Evolutionary conservation across 2,329 filamentous ascomycete genomes (phyloP).

Genomic region (Nigrograna mackinnonii): DNA sequence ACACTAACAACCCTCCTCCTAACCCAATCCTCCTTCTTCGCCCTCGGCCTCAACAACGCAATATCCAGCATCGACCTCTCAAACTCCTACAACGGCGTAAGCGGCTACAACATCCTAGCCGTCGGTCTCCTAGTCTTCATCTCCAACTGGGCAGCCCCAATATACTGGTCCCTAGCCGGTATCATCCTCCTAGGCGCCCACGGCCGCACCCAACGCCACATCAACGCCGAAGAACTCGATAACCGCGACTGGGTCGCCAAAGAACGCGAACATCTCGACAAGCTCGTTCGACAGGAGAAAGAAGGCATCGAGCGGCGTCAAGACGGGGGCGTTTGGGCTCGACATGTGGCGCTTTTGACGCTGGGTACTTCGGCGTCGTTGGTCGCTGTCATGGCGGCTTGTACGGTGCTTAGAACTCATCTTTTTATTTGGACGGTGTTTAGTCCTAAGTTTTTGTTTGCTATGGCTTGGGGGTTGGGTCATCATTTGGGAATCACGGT

Average conservation of each 20-base stretch:
- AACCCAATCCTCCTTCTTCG: conserved; percentile 85
- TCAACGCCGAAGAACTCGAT: conserved; percentile 19
- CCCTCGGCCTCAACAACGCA: conserved; percentile 87
- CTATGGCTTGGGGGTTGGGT: conserved; percentile 81
- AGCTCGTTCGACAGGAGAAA: conserved; percentile 21
- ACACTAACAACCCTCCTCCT: conserved; percentile 74
- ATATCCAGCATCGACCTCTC: conserved; percentile 96
- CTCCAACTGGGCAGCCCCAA: conserved; percentile 87
- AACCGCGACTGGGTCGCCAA: conserved; percentile 31
- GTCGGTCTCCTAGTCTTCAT: conserved; percentile 85
- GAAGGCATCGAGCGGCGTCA: conserved; percentile 6
- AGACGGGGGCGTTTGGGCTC: conserved; percentile 19
- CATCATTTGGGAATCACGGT: conserved; percentile 67
- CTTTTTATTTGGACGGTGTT: conserved; percentile 99
- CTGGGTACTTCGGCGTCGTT: conserved; percentile 69
- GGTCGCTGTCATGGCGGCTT: conserved; percentile 83
- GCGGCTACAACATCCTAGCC: conserved; percentile 75
- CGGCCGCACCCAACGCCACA: conserved; percentile 17
- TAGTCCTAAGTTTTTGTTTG: conserved; percentile 93
- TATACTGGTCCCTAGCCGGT: conserved; percentile 80
- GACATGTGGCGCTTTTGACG: conserved; percentile 68
- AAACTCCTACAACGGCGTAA: conserved; percentile 91
- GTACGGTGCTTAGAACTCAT: conserved; percentile 81
- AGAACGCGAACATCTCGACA: conserved; percentile 29
- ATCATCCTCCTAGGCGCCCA: conserved; percentile 54